phyloP scores from a whole-genome alignment of 2,329 filamentous ascomycete genomes.

The Aureobasidium melanogenum region DNA sequence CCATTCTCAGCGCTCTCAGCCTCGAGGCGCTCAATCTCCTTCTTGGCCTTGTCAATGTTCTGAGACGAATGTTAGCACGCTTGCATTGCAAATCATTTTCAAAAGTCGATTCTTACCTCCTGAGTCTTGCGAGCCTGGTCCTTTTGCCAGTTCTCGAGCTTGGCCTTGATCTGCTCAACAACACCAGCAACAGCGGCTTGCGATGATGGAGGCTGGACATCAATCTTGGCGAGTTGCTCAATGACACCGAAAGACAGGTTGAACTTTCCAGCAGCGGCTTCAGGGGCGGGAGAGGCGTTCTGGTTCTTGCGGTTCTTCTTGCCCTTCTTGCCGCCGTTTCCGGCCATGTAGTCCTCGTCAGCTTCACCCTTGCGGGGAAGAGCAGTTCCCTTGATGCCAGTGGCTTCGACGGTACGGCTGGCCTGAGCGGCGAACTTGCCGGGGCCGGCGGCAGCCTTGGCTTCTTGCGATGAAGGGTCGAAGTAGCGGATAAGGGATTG shows the following conservation, averaged over 20 bases:
- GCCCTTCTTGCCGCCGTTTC: slow-evolving; percentile 67
- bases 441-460: slow-evolving; percentile 54
- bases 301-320: slow-evolving; percentile 76
- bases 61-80: slow-evolving; percentile 38
- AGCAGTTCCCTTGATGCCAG: slow-evolving; percentile 76
- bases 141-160: slow-evolving; percentile 83
- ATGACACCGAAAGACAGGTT: slow-evolving; percentile 86
- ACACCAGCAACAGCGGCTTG: slow-evolving; percentile 70
- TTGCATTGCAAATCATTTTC: no score
- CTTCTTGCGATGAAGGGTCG: slow-evolving; percentile 58
- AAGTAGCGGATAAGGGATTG: slow-evolving; percentile 86
- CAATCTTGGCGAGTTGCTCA: slow-evolving; percentile 77
- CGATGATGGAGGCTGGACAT: slow-evolving; percentile 80
- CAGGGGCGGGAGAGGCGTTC: slow-evolving; percentile 30
- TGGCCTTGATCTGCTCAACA: slow-evolving; percentile 83
- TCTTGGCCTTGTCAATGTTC: slow-evolving; percentile 96
- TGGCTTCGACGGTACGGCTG: slow-evolving; percentile 73
- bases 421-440: slow-evolving; percentile 71
- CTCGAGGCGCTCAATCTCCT: slow-evolving; percentile 80
- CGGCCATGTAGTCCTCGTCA: slow-evolving; percentile 74
- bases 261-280: slow-evolving; percentile 52
- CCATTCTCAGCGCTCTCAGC: slow-evolving; percentile 51
- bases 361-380: slow-evolving; percentile 68
- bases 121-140: slow-evolving; percentile 86
- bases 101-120: slow-evolving; percentile 52